A percentile compares a stretch with the other conserved stretches of the same genome.
phyloP scores from a whole-genome alignment of 257 asterid genomes.

The Verbena officinalis region DNA sequence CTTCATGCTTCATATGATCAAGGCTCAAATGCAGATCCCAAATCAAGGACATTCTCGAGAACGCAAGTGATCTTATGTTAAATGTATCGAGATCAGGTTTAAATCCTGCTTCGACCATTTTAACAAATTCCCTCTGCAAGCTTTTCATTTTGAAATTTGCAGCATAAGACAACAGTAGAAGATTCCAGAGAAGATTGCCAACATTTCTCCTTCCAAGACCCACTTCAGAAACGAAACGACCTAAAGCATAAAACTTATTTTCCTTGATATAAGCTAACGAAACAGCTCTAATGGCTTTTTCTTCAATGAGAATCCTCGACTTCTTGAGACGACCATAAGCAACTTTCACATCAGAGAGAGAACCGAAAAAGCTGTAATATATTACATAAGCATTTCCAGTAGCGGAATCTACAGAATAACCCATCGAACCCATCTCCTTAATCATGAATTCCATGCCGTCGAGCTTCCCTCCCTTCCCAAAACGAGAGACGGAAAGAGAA shows the following conservation, averaged over 20 bases:
- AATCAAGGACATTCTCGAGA: slow-evolving; percentile 83
- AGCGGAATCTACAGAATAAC: slow-evolving; percentile 61
- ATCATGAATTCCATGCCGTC: slow-evolving; percentile 69
- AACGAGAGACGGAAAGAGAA: slow-evolving; percentile 49
- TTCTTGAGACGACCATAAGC: slow-evolving; percentile 79
- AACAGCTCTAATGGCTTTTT: slow-evolving; percentile 79
- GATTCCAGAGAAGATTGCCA: slow-evolving; percentile 93
- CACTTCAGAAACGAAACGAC: slow-evolving; percentile 70
- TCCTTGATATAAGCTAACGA: slow-evolving; percentile 71
- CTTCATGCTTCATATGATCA: slow-evolving; percentile 83
- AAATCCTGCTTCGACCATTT: slow-evolving; percentile 88
- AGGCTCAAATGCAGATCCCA: slow-evolving; percentile 94
- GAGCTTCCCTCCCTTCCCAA: slow-evolving; percentile 77
- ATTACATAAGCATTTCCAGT: slow-evolving; percentile 80
- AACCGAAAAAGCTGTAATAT: slow-evolving; percentile 62
- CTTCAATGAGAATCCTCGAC: slow-evolving; percentile 86
- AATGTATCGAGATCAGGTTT: slow-evolving; percentile 80
- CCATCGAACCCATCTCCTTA: slow-evolving; percentile 72
- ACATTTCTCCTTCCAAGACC: slow-evolving; percentile 88
- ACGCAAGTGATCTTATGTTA: slow-evolving; percentile 77
- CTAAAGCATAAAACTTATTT: slow-evolving; percentile 62
- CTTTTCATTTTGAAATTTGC: slow-evolving; percentile 93
- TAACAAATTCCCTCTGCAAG: slow-evolving; percentile 83
- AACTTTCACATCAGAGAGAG: slow-evolving; percentile 63
- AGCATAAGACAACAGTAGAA: slow-evolving; percentile 82